Base-by-base conservation (phyloP, 2,329 filamentous ascomycete genomes). In the Colletotrichum sidae region DNA sequence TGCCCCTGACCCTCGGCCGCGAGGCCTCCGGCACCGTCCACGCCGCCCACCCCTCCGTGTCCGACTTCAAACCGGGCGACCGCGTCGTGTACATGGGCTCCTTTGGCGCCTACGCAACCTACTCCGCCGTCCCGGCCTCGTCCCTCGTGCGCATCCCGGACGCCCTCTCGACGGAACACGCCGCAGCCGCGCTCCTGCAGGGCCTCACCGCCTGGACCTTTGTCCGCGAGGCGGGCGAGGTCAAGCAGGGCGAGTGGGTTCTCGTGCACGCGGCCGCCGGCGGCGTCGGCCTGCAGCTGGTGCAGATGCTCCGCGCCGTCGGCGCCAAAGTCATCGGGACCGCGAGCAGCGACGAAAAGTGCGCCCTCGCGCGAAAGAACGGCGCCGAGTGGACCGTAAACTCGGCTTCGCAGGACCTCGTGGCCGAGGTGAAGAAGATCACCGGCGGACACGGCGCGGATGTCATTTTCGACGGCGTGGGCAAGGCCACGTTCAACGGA, bases 211-310 rank as follows among this genome's bases (percentile, higher is more conserved):
- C 93, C 0, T 83, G 96, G 70, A 92, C 92, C 0, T 83, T 97
- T 37, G 87, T 93, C 65, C 87, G 90, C 61, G 93, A 97, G 75
- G 87, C 91, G 4, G 90, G 89, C 10, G 87, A 92, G 65, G 92
- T 95, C 7, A 83, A 93, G 75, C 84, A 87, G 69, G 92, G 90
- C 1, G 92, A 96, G 70, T 96, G 91, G 89, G 84, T 93, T 0
- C 86, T 97, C 2, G 88, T 97, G 13, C 93, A 96, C 71, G 94
- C 94, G 0, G 94, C 94, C 0, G 93, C 93, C 0, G 94, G 94
- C 13, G 94, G 94, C 13, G 92, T 93, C 0, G 92, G 92, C 0
- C 80, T 90, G 47, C 86, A 92, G 78, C 84, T 97, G 35, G 88
- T 88, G 44, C 93, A 96, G 82, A 79, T 97, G 70, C 80, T 97